These are phyloP conservation scores for Diospyros kaki DNA, from an alignment of 148 eudicot genomes.

Conservation along the genomic window DNA sequence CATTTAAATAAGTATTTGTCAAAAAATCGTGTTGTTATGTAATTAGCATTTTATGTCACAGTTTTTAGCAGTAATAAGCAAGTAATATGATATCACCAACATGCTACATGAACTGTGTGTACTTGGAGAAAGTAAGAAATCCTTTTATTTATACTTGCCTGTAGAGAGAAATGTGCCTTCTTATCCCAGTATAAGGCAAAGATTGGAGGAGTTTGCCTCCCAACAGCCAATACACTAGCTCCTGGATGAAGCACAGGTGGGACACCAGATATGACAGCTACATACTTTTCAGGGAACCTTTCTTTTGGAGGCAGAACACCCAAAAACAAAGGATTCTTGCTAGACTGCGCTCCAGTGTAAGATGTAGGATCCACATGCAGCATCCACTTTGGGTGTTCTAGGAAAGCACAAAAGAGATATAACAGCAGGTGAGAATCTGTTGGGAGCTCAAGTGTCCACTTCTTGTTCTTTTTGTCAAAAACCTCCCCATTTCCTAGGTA, in stretches of 20 bases:
- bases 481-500: slow-evolving; percentile 61
- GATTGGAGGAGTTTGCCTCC: slow-evolving; percentile 68
- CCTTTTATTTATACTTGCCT: slow-evolving; percentile 43
- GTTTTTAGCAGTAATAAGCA: neutral
- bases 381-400: slow-evolving; percentile 95
- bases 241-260: slow-evolving; percentile 89
- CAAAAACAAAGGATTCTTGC: slow-evolving; percentile 90
- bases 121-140: neutral
- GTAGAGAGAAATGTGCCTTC: slow-evolving; percentile 76
- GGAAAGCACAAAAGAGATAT: slow-evolving; percentile 85
- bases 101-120: neutral
- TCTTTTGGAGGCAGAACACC: slow-evolving; percentile 93
- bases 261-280: slow-evolving; percentile 71
- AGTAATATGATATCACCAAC: slow-evolving; percentile 5
- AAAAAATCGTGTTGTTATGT: too few species aligned
- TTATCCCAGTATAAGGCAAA: slow-evolving; percentile 88
- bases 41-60: too few species aligned
- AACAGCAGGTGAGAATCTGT: slow-evolving; percentile 84
- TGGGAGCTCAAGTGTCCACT: slow-evolving; percentile 89
- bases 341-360: slow-evolving; percentile 83
- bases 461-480: slow-evolving; percentile 63
- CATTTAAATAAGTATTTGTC: too few species aligned
- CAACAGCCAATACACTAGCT: slow-evolving; percentile 72
- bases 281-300: slow-evolving; percentile 85
- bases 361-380: slow-evolving; percentile 85